A percentile compares a stretch with the other conserved stretches of the same genome.
Conservation (phyloP, 1,284 basidiomycete genomes). For the Apiotrichum domesticum region DNA sequence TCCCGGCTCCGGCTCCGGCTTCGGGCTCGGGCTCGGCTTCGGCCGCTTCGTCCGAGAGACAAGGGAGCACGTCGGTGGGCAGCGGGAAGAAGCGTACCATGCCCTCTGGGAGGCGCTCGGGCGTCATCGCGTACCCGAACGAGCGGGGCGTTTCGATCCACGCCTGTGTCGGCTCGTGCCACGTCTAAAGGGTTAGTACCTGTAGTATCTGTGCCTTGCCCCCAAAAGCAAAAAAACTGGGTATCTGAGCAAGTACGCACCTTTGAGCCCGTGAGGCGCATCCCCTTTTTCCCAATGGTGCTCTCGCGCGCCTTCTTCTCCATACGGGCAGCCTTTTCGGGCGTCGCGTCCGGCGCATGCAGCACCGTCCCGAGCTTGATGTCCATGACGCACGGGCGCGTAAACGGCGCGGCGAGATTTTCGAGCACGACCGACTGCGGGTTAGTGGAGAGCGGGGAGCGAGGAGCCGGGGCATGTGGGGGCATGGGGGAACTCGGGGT, state of each 20-base stretch:
- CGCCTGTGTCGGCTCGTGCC: conserved; percentile 56
- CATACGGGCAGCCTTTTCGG: conserved; percentile 77
- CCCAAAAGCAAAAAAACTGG: not conserved
- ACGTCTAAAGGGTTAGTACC: conserved; percentile 55
- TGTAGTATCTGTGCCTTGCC: too few relatives aligned
- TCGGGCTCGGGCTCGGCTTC: not conserved
- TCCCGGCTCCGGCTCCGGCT: conserved; percentile 3
- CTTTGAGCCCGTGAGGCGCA: conserved; percentile 83
- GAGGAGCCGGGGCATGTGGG: not conserved
- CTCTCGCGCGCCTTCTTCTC: conserved; percentile 61
- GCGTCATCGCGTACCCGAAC: conserved; percentile 72
- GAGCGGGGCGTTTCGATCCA: conserved; percentile 63
- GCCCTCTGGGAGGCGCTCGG: conserved; percentile 63
- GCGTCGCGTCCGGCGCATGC: conserved; percentile 55
- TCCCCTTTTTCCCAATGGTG: conserved; percentile 67
- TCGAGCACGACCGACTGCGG: conserved; percentile 73
- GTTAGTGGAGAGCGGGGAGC: not conserved
- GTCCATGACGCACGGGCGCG: conserved; percentile 79
- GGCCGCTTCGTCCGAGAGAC: not conserved
- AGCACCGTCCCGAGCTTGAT: conserved; percentile 85
- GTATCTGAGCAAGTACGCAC: conserved; percentile 49
- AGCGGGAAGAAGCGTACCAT: conserved; percentile 71
- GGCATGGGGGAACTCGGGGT: not conserved
- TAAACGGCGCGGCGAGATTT: conserved; percentile 69
- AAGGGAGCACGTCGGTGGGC: conserved; percentile 23